Conservation (phyloP, 2,329 filamentous ascomycete genomes). For the Microdochium paspali region DNA sequence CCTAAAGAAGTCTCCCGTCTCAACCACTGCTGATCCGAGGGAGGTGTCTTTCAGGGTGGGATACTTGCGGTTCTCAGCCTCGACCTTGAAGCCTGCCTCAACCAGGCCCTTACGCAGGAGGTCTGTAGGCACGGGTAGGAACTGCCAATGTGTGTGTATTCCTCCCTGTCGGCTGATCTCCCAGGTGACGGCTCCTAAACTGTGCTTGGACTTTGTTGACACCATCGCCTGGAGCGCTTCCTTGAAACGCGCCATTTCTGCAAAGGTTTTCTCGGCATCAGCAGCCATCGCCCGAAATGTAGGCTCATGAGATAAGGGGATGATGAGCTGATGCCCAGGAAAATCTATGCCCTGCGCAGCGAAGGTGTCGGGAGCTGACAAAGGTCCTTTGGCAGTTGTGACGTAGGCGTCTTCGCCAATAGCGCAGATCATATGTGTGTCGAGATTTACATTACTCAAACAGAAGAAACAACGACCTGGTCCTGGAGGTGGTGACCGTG, state of each 20-base stretch:
- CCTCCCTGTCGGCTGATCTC: slow-evolving; percentile 78
- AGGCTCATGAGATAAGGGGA: slow-evolving; percentile 74
- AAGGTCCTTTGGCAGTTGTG: slow-evolving; percentile 84
- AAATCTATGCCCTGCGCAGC: slow-evolving; percentile 55
- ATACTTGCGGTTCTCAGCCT: slow-evolving; percentile 65
- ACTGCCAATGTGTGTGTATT: slow-evolving; percentile 91
- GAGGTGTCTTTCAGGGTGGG: slow-evolving; percentile 40
- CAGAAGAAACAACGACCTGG: slow-evolving; percentile 92
- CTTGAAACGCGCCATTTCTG: slow-evolving; percentile 79
- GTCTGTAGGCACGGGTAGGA: slow-evolving; percentile 64
- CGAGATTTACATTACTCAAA: slow-evolving; percentile 74
- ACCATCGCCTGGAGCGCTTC: slow-evolving; percentile 74
- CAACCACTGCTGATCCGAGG: slow-evolving; percentile 38
- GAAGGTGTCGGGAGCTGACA: slow-evolving; percentile 65
- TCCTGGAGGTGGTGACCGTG: slow-evolving; percentile 48
- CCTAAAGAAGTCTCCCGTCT: slow-evolving; percentile 63
- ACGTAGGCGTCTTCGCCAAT: slow-evolving; percentile 84
- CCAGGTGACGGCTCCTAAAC: slow-evolving; percentile 79
- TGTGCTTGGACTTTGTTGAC: slow-evolving; percentile 36
- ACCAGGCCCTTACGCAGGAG: slow-evolving; percentile 65
- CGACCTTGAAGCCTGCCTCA: slow-evolving; percentile 79
- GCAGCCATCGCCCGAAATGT: slow-evolving; percentile 61
- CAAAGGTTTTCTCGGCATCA: slow-evolving; percentile 51
- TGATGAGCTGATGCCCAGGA: slow-evolving; percentile 82
- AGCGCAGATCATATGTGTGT: slow-evolving; percentile 80